A percentile compares a stretch with the other conserved stretches of the same genome.
phyloP scores from a whole-genome alignment of 345 rosid species.

The Eucalyptus paniculata region DNA sequence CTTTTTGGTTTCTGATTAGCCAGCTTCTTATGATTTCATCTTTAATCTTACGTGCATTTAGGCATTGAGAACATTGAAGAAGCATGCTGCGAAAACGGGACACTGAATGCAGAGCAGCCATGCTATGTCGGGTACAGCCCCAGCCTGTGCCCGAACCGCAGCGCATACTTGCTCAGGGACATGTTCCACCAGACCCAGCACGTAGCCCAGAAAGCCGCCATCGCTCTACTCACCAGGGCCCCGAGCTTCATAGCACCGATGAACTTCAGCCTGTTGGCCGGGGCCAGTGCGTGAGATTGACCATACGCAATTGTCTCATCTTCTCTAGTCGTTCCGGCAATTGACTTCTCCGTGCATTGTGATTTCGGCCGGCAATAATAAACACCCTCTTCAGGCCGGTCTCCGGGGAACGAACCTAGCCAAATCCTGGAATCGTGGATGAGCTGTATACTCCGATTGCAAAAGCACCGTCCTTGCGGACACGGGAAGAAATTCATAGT shows the following conservation, averaged over 20 bases:
- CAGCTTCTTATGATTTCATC: not conserved
- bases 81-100: constrained; percentile 8
- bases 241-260: not conserved
- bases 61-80: not conserved
- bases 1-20: not conserved
- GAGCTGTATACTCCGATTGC: too few relatives aligned
- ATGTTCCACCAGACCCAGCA: not conserved
- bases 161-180: constrained; percentile 2
- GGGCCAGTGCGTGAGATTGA: not conserved
- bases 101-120: not conserved
- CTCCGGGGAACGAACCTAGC: not conserved
- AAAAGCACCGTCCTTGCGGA: too few relatives aligned
- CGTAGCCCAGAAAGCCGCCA: not conserved
- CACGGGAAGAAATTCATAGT: too few relatives aligned
- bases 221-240: not conserved
- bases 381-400: not conserved
- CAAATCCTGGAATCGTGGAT: too few relatives aligned
- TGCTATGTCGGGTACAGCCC: not conserved
- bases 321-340: not conserved
- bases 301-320: not conserved
- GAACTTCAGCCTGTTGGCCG: not conserved
- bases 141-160: not conserved
- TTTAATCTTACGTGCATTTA: not conserved
- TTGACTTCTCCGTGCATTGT: not conserved
- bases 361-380: not conserved